Evolutionary conservation across 2,329 filamentous ascomycete species (phyloP), one percentile per base, ranked within the genome.

Genomic region (Aspergillus melleus): DNA sequence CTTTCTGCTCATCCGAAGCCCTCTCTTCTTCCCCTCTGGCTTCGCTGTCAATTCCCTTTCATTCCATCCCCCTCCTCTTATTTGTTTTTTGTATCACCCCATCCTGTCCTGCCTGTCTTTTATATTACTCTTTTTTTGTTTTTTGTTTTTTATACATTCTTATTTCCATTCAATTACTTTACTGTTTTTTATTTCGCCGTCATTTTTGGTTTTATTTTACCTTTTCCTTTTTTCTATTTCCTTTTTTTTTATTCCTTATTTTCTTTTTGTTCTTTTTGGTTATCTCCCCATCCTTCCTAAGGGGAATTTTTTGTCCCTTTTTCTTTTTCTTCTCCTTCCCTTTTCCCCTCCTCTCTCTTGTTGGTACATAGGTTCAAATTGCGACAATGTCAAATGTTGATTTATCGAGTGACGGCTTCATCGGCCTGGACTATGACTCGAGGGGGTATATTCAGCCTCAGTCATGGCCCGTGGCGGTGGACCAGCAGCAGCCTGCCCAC

Each of bases 361-460:
- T 54, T 65, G 57, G 65, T 65, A 64, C 52, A 64, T 60, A 64
- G 56, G 58, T 22, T 36, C 51, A 19, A 50, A 29, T 24, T 49
- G 52, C 47, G 54, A 76, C 70, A 60, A 80, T 79, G 74, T 77
- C 74, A 64, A 78, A 79, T 72, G 73, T 80, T 64, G 76, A 77
- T 74, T 64, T 81, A 66, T 68, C 75, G 54, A 70, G 67, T 65
- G 78, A 81, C 60, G 79, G 77, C 69, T 75, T 82, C 58, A 72
- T 78, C 64, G 77, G 75, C 64, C 75, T 80, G 64, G 79, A 81
- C 58, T 80, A 80, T 63, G 79, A 81, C 68, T 76, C 78, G 59
- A 77, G 79, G 73, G 73, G 67, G 52, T 82, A 80, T 70, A 72
- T 77, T 61, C 73, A 76, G 60, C 70, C 75, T 64, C 69, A 74